Evolutionary conservation across 345 rosid species (phyloP), one percentile per base, ranked within the genome.

Genomic region (Gossypium bickii): DNA sequence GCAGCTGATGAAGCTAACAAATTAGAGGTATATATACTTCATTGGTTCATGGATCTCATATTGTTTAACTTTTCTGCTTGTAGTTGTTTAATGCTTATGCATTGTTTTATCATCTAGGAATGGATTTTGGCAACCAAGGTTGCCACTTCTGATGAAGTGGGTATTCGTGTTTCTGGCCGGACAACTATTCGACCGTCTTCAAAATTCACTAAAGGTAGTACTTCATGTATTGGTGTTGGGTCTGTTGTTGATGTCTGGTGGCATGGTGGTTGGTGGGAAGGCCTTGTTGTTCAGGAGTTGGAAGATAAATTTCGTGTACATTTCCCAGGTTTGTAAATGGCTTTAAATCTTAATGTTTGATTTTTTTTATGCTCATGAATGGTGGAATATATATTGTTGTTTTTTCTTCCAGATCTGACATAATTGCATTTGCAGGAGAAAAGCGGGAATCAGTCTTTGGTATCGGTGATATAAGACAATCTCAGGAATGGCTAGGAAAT

Each of bases 251-350:
- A 93, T 79, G 96, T 78, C 20, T 91, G 97, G 97, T 78, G 90
- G 90, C 83, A 85, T 81, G 89, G 87, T 73, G 95, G 90, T 12
- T 93, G 97, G 97, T 90, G 92, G 90, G 98, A 93, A 85, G 98
- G 98, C 70, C 87, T 91, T 16, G 89, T 89, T 64, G 70, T 83
- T 79, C 78, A 73, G 77, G 86, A 84, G 51, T 81, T 89, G 29
- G 87, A 86, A 67, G 89, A 83, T 62, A 86, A 77, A 74, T 68
- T 87, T 61, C 78, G 66, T 78, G 89, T 91, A 66, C 90, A 83
- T 83, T 84, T 93, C 72, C 89, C 93, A 84, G 97, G 98, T 93
- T n/a, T 24, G 90, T 17, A 78, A 79, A 11, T 58, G 49, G 52
- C 74, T 65, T 12, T 25, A 12, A 69, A 55, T 24, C n/a, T 38